phyloP scores from a whole-genome alignment of 2,329 filamentous ascomycete genomes.

The Onygenales sp. region DNA sequence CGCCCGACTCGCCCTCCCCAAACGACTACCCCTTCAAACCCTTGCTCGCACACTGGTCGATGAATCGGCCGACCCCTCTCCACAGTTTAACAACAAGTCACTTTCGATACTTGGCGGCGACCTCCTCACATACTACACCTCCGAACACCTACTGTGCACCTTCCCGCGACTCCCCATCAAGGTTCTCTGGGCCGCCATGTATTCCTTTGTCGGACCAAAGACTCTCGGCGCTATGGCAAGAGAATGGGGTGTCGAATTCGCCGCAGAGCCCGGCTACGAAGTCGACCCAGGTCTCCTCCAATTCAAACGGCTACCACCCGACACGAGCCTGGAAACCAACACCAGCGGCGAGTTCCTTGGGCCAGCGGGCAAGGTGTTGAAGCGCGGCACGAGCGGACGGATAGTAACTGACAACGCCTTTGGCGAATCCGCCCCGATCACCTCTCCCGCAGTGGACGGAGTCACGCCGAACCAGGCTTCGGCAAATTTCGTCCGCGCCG shows the following conservation, averaged over 20 bases:
- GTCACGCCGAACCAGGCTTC: slow-evolving; percentile 51
- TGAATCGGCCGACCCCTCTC: slow-evolving; percentile 68
- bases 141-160: slow-evolving; percentile 77
- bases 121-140: slow-evolving; percentile 78
- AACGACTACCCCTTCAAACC: slow-evolving; percentile 73
- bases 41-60: slow-evolving; percentile 81
- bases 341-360: slow-evolving; percentile 31
- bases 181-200: slow-evolving; percentile 79
- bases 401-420: slow-evolving; percentile 79
- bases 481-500: slow-evolving; percentile 68
- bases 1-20: slow-evolving; percentile 73
- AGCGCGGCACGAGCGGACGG: slow-evolving; percentile 63
- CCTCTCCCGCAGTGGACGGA: slow-evolving; percentile 18
- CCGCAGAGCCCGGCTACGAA: slow-evolving; percentile 78
- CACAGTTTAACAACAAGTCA: slow-evolving; percentile 79
- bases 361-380: slow-evolving; percentile 44
- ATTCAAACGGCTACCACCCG: slow-evolving; percentile 48
- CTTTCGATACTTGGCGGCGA: slow-evolving; percentile 73
- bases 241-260: slow-evolving; percentile 87
- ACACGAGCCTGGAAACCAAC: slow-evolving; percentile 29
- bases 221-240: slow-evolving; percentile 63
- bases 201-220: slow-evolving; percentile 68
- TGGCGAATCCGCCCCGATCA: slow-evolving; percentile 49
- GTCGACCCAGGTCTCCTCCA: slow-evolving; percentile 88
- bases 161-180: slow-evolving; percentile 84